Conservation (phyloP, 2,329 filamentous ascomycete species). For the Sclerotinia sclerotiorum region DNA sequence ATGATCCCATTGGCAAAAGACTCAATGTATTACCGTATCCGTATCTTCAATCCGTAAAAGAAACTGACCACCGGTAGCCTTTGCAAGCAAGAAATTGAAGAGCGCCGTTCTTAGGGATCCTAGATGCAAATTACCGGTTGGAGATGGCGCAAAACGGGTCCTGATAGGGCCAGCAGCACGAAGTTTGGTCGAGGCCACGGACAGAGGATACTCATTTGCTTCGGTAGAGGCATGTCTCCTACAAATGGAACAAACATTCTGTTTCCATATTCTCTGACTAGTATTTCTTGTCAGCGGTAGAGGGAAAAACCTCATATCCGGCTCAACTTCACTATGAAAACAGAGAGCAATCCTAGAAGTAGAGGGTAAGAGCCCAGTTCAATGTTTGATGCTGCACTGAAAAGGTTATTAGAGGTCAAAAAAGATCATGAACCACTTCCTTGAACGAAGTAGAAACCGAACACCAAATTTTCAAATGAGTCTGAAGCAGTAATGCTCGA, state of each 20-base stretch:
- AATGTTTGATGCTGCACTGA: background rate
- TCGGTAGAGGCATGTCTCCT: conserved; percentile 14
- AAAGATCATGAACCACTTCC: background rate
- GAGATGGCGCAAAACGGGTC: conserved; percentile 92
- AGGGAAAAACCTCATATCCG: conserved; percentile 12
- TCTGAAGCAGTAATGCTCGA: no score
- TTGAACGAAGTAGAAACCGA: no score
- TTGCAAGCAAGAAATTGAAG: conserved; percentile 93
- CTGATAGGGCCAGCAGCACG: conserved; percentile 59
- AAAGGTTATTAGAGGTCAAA: background rate
- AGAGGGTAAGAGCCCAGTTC: background rate
- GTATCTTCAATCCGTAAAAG: conserved; percentile 92
- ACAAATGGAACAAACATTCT: conserved; percentile 14
- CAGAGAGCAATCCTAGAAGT: background rate
- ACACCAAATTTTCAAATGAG: no score
- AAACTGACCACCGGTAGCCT: conserved; percentile 84
- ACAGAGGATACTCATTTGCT: conserved; percentile 20
- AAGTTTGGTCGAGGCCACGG: conserved; percentile 35
- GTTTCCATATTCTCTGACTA: conserved; percentile 17
- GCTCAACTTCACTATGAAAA: background rate
- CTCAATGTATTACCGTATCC: conserved; percentile 63
- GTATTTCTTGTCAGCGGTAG: conserved; percentile 12
- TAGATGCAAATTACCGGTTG: conserved; percentile 89
- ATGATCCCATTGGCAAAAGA: conserved; percentile 14
- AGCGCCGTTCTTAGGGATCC: conserved; percentile 89